Base-by-base conservation (phyloP, 2,329 filamentous ascomycete genomes). In the Dothideomycetidae sp. region DNA sequence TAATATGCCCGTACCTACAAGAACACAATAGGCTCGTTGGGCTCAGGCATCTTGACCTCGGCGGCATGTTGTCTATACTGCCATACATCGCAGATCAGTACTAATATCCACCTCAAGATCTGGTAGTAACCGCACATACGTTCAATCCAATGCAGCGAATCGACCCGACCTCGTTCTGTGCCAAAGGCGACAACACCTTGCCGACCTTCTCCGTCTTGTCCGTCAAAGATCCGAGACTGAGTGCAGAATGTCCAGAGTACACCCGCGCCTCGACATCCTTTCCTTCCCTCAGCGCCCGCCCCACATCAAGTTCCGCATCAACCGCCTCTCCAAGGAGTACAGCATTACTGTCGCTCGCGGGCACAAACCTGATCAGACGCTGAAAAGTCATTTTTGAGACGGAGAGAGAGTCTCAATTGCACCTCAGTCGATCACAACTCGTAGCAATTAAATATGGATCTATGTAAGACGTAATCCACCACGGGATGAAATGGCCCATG, bases 111-210 rank as follows among this genome's bases (percentile, higher is more conserved):
- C 5, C 11, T 14, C 18, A 11, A 13, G 18, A 16, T 18, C 17
- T 33, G 18, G 14, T 14, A 7, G 11, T 37, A 26, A 35, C 19
- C 9, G 14, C 15, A 48, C 56, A 44, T 48, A 64, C 64, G 43
- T 75, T 75, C 43, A 75, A 46, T 0, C 71, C 71, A 43, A 75
- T 69, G 47, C 71, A 73, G 31, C 70, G 61, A 36, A 76, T 71
- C 0, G 69, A 67, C 15, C 70, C 70, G 34, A 70, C 64, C 45
- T 73, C 68, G 13, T 49, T 48, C 37, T 57, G 53, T 1, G 63
- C 50, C 14, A 72, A 45, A 5, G 69, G 68, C 2, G 70, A 71
- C 29, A 75, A 57, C 10, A 75, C 54, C 10, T 44, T 42, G 3
- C 58, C 59, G 44, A 71, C 61, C 26, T 55, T 52, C 49, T 64